Evolutionary conservation across 2,329 filamentous ascomycete genomes (phyloP), one percentile per base, ranked within the genome.

Genomic region (Penicillium brasilianum): DNA sequence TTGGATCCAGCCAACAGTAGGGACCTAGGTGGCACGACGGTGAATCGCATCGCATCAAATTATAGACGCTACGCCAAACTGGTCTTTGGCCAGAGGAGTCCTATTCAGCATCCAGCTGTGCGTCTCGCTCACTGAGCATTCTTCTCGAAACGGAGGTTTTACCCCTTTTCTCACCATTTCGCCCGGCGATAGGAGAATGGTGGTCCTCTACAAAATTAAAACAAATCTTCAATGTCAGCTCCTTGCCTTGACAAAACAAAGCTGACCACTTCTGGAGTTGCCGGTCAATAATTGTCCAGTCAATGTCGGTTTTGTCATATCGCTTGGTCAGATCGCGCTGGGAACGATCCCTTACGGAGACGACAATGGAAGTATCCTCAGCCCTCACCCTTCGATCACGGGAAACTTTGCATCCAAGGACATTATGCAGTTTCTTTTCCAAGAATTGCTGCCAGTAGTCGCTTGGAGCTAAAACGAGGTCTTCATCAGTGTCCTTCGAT

Each of bases 291-390:
- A 71, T 34, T 16, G 66, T 58, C 71, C 63, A 73, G 58, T 71
- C 63, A 63, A 74, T 71, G 49, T 74, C 60, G 22, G 65, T 59
- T 10, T 70, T 58, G 7, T 74, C 53, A 57, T 72, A 74, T 20
- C 62, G 66, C 55, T 74, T 74, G 3, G 60, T 69, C 55, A 74
- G 64, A 60, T 74, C 69, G 54, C 69, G 65, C 55, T 74, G 51
- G 18, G 70, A 69, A 46, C 70, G 66, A 58, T 71, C 57, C 37
- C 65, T 74, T 43, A 72, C 68, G 11, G 60, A 70, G 9, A 69
- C 63, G 10, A 69, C 63, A 44, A 72, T 64, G 1, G 59, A 44
- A 18, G 55, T 61, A 7, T 61, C 22, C 25, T 60, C 49, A 25
- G 39, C 41, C 44, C n/a, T 59, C 14, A 65, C 57, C 54, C n/a